Evolutionary conservation across 805 yeast genomes (phyloP).

Genomic region (Yamadazyma endophytica): DNA sequence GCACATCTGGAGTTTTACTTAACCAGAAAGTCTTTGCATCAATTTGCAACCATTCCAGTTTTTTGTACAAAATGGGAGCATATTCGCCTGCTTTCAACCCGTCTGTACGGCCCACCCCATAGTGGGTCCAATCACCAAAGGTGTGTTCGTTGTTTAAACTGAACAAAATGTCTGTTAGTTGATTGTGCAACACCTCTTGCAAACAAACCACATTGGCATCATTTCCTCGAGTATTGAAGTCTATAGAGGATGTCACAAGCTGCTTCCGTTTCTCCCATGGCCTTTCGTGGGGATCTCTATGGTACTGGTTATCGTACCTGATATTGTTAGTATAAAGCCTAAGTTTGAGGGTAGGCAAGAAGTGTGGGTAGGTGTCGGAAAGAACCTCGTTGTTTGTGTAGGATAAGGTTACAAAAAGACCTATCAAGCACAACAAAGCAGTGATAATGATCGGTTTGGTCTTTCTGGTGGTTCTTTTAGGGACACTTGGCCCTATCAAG

Average conservation of each 20-base stretch:
- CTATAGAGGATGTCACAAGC: constrained; percentile 23
- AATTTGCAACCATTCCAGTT: constrained; percentile 26
- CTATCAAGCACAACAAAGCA: background rate
- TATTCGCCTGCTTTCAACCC: constrained; percentile 28
- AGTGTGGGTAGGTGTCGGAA: constrained; percentile 4
- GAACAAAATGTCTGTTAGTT: constrained; percentile 29
- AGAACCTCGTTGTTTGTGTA: background rate
- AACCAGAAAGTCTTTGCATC: constrained; percentile 30
- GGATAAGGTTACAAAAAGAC: background rate
- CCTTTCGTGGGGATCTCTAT: constrained; percentile 33
- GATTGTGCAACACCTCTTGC: constrained; percentile 40
- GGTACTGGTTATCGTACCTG: constrained; percentile 38
- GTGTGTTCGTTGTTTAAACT: constrained; percentile 18
- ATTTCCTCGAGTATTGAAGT: constrained; percentile 18
- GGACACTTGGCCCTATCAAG: background rate
- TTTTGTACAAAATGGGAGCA: constrained; percentile 33
- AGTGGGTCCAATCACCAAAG: constrained; percentile 29
- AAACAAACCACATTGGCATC: constrained; percentile 35
- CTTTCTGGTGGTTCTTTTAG: background rate
- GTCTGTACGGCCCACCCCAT: constrained; percentile 34
- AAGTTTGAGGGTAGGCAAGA: constrained; percentile 14
- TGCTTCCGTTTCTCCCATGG: constrained; percentile 42
- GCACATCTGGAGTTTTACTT: constrained; percentile 21
- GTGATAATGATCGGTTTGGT: background rate
- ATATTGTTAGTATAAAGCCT: constrained; percentile 42